Conservation (phyloP, 148 eudicot genomes). For the Rhododendron molle region DNA sequence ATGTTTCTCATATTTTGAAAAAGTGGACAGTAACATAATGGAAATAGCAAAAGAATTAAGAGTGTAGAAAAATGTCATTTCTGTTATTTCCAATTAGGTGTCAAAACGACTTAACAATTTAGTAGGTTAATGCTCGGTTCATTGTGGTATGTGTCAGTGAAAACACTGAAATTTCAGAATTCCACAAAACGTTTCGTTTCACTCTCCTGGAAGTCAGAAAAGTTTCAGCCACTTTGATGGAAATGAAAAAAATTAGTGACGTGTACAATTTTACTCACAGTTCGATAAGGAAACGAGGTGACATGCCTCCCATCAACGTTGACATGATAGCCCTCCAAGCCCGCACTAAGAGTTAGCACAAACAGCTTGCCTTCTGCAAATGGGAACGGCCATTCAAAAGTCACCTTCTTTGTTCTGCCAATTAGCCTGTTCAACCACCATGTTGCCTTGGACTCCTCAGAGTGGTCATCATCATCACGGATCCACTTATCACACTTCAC, state of each 20-base stretch:
- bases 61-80: not conserved
- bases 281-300: conserved; percentile 82
- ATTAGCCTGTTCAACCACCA: conserved; percentile 78
- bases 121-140: not conserved
- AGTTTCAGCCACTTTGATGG: not conserved
- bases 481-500: conserved; percentile 83
- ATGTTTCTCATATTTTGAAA: not conserved
- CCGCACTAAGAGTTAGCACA: conserved; percentile 75
- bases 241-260: not conserved
- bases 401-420: conserved; percentile 63
- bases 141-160: not conserved
- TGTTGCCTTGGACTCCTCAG: conserved; percentile 57
- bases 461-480: conserved; percentile 57
- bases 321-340: conserved; percentile 82
- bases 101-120: not conserved
- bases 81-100: not conserved
- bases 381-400: conserved; percentile 83
- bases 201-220: not conserved
- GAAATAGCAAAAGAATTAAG: not conserved
- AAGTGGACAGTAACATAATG: not conserved
- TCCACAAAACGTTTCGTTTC: not conserved
- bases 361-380: conserved; percentile 76
- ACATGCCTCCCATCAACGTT: conserved; percentile 82
- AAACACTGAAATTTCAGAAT: not conserved
- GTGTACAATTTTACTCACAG: conserved; percentile 46